A percentile compares a stretch with the other conserved stretches of the same genome.
phyloP scores from a whole-genome alignment of 208 protist genomes.

The Porcisia deanei region DNA sequence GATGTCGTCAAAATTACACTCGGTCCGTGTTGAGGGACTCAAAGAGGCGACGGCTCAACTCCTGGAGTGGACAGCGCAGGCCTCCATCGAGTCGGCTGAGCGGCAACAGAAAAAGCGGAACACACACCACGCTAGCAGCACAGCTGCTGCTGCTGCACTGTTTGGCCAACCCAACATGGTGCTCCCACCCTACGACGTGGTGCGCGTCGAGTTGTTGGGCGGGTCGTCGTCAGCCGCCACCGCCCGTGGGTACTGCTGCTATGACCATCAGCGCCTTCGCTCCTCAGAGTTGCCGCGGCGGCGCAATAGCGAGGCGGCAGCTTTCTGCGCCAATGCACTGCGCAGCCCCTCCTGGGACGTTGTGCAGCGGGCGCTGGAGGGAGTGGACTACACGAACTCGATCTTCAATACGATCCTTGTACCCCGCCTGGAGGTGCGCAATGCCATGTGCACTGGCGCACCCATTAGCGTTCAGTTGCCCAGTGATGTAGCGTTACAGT shows the following conservation, averaged over 20 bases:
- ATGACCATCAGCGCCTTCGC: not conserved
- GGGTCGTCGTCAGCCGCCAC: constrained; percentile 10
- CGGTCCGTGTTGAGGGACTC: constrained; percentile 63
- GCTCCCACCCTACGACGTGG: constrained; percentile 58
- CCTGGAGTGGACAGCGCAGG: constrained; percentile 47
- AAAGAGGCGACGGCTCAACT: constrained; percentile 55
- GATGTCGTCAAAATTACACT: constrained; percentile 58
- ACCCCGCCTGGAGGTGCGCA: constrained; percentile 51
- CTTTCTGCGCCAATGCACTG: not conserved
- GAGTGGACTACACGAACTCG: constrained; percentile 54
- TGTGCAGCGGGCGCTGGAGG: constrained; percentile 60
- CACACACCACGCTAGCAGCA: not conserved
- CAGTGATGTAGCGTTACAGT: constrained; percentile 35
- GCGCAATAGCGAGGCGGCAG: not conserved
- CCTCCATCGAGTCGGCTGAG: constrained; percentile 52
- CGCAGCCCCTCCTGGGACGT: constrained; percentile 54
- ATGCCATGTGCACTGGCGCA: constrained; percentile 48
- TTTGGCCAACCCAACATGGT: not conserved
- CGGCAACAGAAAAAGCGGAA: constrained; percentile 5
- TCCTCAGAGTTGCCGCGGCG: not conserved
- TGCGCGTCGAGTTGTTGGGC: constrained; percentile 56
- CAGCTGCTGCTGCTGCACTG: not conserved
- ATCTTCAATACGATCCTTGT: constrained; percentile 72
- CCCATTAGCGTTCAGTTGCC: constrained; percentile 40
- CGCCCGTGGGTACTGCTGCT: not conserved